Evolutionary conservation across 257 asterid species (phyloP).

Genomic region (Salvia splendens): DNA sequence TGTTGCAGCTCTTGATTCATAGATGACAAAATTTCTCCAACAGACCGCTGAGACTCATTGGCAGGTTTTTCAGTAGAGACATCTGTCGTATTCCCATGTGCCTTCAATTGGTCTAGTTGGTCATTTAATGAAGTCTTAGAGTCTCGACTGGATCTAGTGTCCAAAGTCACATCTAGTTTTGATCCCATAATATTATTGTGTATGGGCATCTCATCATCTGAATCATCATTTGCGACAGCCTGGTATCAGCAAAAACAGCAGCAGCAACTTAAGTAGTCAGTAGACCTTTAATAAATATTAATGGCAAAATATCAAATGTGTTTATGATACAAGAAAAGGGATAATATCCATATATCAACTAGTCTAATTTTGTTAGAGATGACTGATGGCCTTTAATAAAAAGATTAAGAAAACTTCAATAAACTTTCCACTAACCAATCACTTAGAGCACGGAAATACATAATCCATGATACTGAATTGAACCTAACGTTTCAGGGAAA

Average conservation of each 20-base stretch:
- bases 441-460: neutral
- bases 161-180: constrained; percentile 42
- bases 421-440: neutral
- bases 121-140: constrained; percentile 53
- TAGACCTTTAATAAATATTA: too few species aligned
- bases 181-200: constrained; percentile 38
- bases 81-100: constrained; percentile 45
- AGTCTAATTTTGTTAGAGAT: neutral
- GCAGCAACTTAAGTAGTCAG: constrained; percentile 28
- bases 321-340: neutral
- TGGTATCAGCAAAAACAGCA: constrained; percentile 42
- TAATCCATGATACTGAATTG: constrained; percentile 4
- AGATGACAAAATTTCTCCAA: constrained; percentile 76
- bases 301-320: neutral
- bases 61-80: constrained; percentile 46
- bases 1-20: constrained; percentile 72
- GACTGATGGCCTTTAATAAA: constrained; percentile 2
- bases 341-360: neutral
- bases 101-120: constrained; percentile 52
- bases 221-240: constrained; percentile 74
- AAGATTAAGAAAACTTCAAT: neutral
- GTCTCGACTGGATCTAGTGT: constrained; percentile 44
- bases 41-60: constrained; percentile 73
- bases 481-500: constrained; percentile 3
- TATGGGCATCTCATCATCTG: constrained; percentile 59